These are phyloP conservation scores for Venturia asperata DNA, from an alignment of 2,329 filamentous ascomycete genomes.

Conservation along the genomic window DNA sequence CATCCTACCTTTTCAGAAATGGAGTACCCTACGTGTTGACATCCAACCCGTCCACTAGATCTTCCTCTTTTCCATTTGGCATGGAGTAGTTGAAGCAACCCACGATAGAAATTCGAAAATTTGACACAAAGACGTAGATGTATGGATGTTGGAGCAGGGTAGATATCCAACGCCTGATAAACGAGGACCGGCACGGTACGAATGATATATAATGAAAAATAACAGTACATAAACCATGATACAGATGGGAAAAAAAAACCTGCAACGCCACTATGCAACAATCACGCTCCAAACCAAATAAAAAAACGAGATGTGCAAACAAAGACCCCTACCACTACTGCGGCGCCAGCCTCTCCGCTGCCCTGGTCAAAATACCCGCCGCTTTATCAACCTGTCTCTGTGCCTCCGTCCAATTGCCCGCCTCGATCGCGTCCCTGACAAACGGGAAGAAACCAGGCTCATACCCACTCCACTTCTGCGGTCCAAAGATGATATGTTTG, in stretches of 20 bases:
- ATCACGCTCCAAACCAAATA: neutral
- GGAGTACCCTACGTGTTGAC: too few species aligned
- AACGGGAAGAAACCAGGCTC: conserved; percentile 68
- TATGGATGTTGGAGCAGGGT: too few species aligned
- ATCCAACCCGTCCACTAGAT: too few species aligned
- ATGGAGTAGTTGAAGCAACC: too few species aligned
- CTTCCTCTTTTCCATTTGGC: too few species aligned
- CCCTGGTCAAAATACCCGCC: conserved; percentile 45
- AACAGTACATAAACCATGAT: neutral
- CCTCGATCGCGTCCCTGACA: conserved; percentile 73
- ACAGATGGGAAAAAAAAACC: neutral
- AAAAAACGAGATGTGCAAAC: neutral
- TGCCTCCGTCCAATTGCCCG: conserved; percentile 61
- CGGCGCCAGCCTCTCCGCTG: conserved; percentile 10
- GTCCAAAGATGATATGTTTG: conserved; percentile 87
- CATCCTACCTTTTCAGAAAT: too few species aligned
- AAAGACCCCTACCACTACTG: neutral
- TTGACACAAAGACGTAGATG: too few species aligned
- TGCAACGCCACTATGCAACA: neutral
- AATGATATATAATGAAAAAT: neutral
- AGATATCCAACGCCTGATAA: too few species aligned
- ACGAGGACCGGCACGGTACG: neutral
- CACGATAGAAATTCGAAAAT: too few species aligned
- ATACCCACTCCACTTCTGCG: conserved; percentile 66
- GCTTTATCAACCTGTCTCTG: conserved; percentile 64